phyloP scores from a whole-genome alignment of 2,329 filamentous ascomycete genomes.

The Botrytis tulipae region DNA sequence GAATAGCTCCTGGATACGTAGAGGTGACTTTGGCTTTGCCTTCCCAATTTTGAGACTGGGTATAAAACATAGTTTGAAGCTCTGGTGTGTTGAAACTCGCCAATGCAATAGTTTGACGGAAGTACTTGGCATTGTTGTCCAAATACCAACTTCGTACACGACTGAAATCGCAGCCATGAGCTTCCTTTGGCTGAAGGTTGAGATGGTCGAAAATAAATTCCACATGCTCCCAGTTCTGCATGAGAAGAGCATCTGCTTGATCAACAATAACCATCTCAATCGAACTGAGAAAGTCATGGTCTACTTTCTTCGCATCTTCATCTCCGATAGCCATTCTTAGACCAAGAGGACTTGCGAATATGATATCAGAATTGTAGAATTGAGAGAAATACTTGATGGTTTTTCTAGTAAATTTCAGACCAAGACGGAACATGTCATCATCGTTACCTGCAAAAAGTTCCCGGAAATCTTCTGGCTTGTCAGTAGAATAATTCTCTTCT shows the following conservation, averaged over 20 bases:
- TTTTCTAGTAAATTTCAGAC: constrained; percentile 96
- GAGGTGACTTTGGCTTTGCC: constrained; percentile 75
- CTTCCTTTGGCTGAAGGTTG: constrained; percentile 84
- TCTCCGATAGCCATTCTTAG: constrained; percentile 87
- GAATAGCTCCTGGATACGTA: constrained; percentile 67
- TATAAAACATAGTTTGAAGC: constrained; percentile 74
- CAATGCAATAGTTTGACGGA: constrained; percentile 82
- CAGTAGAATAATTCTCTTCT: constrained; percentile 65
- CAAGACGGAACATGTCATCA: constrained; percentile 94
- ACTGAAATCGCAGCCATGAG: constrained; percentile 90
- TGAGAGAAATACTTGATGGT: constrained; percentile 92
- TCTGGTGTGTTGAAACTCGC: constrained; percentile 86
- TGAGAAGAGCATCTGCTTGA: constrained; percentile 87
- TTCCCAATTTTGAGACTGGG: constrained; percentile 74
- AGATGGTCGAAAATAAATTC: constrained; percentile 89
- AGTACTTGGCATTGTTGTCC: constrained; percentile 75
- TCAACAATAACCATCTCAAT: constrained; percentile 89
- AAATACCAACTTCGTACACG: constrained; percentile 90
- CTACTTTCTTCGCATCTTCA: constrained; percentile 62
- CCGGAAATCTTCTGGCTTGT: constrained; percentile 81
- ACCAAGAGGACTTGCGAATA: constrained; percentile 86
- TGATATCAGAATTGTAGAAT: constrained; percentile 95
- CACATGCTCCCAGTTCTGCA: constrained; percentile 98
- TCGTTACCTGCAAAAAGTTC: constrained; percentile 93
- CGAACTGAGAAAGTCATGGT: constrained; percentile 89